Conservation (phyloP, 352 stramenopile genomes). For the Phytophthora hybrid region DNA sequence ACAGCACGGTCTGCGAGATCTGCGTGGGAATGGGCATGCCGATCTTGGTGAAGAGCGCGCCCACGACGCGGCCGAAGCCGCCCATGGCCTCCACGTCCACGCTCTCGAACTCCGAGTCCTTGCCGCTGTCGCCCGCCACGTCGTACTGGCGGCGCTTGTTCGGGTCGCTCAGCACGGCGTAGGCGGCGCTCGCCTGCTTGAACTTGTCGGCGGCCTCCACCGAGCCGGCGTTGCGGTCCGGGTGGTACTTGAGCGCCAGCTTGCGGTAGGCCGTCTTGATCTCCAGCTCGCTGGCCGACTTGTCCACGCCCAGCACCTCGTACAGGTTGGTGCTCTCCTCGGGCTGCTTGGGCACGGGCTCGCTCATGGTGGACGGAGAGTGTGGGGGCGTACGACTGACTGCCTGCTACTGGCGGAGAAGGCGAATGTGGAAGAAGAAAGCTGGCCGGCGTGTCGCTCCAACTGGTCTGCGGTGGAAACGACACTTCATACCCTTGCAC, state of each 20-base stretch:
- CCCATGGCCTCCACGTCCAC: constrained; percentile 89
- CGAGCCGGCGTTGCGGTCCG: constrained; percentile 87
- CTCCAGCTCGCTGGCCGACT: constrained; percentile 88
- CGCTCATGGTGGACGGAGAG: constrained; percentile 50
- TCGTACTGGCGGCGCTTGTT: constrained; percentile 92
- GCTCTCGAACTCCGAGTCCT: constrained; percentile 83
- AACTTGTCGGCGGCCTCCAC: constrained; percentile 85
- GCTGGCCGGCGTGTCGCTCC: background rate
- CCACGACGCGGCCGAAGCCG: constrained; percentile 82
- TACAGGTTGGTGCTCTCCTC: constrained; percentile 83
- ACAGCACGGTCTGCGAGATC: constrained; percentile 87
- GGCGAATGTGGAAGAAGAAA: constrained; percentile 29
- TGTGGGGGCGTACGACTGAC: background rate
- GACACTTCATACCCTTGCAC: background rate
- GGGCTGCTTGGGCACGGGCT: constrained; percentile 58
- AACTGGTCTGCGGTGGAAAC: background rate
- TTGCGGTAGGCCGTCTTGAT: constrained; percentile 92
- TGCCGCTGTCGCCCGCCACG: constrained; percentile 72
- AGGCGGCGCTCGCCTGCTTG: constrained; percentile 87
- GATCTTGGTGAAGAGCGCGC: constrained; percentile 91
- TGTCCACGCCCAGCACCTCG: constrained; percentile 90
- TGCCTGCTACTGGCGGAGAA: constrained; percentile 24
- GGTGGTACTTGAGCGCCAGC: constrained; percentile 91
- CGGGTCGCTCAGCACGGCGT: constrained; percentile 86
- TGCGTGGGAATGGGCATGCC: constrained; percentile 90